Base-by-base conservation (phyloP, 768 basidiomycete species). In the Boletus rubescentipes region DNA sequence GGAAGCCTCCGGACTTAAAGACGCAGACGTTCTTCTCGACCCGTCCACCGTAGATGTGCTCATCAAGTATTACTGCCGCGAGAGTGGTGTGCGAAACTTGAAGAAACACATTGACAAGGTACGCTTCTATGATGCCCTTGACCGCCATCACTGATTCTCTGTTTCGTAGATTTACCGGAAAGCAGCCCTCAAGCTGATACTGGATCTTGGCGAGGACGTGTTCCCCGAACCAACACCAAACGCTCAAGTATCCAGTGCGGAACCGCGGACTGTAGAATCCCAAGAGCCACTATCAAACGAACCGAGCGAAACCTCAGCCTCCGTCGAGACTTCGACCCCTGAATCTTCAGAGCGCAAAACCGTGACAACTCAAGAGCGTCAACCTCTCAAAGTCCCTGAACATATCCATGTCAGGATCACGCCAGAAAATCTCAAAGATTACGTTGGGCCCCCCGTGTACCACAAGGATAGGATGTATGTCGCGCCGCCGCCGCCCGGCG, bases 21-120 rank as follows among this genome's bases (percentile, higher is more conserved):
- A 83, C 16, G 91, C 89, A 2, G 89, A 97, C 67, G 90, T 99
- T 4, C 71, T 80, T 49, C 75, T 99, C 15, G 86, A 91, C 18
- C 78, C 82, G 7, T 77, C 81, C 10, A 84, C 94, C 0, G 86
- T 98, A 41, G 92, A 95, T 61, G 74, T 83, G 11, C 79, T 99
- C 48, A 98, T 99, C 75, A 90, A 95, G 68, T 98, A 94, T 70
- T 98, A 98, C 71, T 95, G 93, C 68, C 82, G 97, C 21, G 97
- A 99, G 75, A 96, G 93, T 62, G 97, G 97, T 40, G 97, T 99
- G 30, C 79, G 97, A 45, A 93, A 94, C 66, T 66, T 99, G 68
- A 98, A 98, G 85, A 98, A 99, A 74, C 91, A 95, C 64, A 96
- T 99, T 50, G 96, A 99, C 66, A 98, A 98, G 85, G 93, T 93